Base-by-base conservation (phyloP, 257 asterid species). In the Leonotis leonurus region DNA sequence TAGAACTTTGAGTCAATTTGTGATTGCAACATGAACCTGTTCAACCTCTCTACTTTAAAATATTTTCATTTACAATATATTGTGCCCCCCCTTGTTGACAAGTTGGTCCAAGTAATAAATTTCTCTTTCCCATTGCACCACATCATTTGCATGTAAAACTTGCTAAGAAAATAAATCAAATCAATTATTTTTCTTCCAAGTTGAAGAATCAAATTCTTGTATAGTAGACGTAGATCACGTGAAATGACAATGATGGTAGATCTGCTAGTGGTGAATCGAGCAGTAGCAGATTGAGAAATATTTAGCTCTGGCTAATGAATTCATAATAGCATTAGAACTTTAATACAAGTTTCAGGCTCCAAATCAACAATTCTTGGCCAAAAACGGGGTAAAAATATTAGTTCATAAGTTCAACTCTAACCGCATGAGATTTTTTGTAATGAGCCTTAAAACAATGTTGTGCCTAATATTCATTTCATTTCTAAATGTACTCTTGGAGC, bases 391-490 rank as follows among this genome's bases (percentile, higher is more conserved):
- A 16, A 16, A 17, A 6, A 0, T 10, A 1, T 4, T 21, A 10
- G 33, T 49, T 11, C 55, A 3, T 6, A 18, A 18, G 29, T 20
- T 48, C 17, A 14, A n/a, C 25, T 55, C 44, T 9, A 30, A 33
- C 17, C 20, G 32, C 30, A 18, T 5, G 45, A 51, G 0, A 5
- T 16, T 54, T 2, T 32, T 16, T 24, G 8, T 8, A 17, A 18
- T 32, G 32, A 32, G 7, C 29, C 45, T 17, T 3, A 17, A 54
- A 30, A 54, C 20, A 44, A 10, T 45, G 56, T 2, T 25, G 40
- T 69, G 72, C 53, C 67, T 48, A 35, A 26, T 58, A 43, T 29
- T 51, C 40, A 39, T 64, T 56, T 37, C 21, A 59, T 32, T 67
- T 64, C 65, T 32, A 37, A 51, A n/a, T 16, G 1, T 24, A 53